Conservation (phyloP, 176 grass and related monocot species). For the Carex kokanica region DNA sequence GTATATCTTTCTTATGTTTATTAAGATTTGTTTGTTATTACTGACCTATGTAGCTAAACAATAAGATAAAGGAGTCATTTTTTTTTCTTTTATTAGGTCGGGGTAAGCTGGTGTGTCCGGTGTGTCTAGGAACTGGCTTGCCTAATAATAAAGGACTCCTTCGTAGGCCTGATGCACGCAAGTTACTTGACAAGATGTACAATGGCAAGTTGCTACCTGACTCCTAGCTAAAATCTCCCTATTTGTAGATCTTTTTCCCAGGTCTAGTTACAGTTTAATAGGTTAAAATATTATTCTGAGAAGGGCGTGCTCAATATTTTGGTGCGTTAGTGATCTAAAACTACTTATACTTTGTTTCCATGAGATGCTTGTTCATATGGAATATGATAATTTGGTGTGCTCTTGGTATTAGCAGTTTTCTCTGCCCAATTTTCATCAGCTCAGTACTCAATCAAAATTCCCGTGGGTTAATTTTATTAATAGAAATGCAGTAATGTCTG, state of each 20-base stretch:
- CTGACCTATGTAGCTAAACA: neutral
- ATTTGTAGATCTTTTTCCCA: neutral
- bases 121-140: constrained; percentile 84
- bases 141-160: constrained; percentile 94
- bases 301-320: neutral
- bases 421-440: neutral
- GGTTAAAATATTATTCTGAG: neutral
- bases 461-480: neutral
- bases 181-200: constrained; percentile 91
- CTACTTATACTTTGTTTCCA: neutral
- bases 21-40: neutral
- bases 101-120: constrained; percentile 81
- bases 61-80: neutral
- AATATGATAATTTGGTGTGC: neutral
- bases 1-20: neutral
- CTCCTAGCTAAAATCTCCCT: constrained; percentile 31
- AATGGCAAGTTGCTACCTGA: constrained; percentile 77
- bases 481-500: neutral
- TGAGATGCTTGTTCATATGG: neutral
- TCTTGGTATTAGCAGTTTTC: neutral
- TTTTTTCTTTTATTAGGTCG: constrained; percentile 42
- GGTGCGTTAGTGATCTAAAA: neutral
- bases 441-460: neutral
- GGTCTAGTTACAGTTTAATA: neutral
- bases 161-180: constrained; percentile 64